Conservation (phyloP, 2,329 filamentous ascomycete species). For the Colletotrichum caudatum region DNA sequence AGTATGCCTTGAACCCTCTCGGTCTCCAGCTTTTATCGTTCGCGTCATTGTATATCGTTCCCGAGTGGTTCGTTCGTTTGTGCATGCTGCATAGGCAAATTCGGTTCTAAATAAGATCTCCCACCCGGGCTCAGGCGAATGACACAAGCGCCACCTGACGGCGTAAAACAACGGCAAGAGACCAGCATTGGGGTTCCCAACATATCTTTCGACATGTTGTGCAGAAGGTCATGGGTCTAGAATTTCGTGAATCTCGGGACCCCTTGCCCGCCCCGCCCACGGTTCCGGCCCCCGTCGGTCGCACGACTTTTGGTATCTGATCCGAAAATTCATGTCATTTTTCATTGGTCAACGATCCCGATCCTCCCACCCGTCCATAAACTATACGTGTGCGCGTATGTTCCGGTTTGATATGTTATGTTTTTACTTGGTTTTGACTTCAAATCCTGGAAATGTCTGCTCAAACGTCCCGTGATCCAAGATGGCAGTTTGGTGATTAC, state of each 20-base stretch:
- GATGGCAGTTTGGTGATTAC: neutral
- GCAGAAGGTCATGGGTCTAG: neutral
- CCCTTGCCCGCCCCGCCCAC: neutral
- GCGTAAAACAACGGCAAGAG: neutral
- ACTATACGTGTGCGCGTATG: no score
- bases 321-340: neutral
- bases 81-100: constrained; percentile 1
- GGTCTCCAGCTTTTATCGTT: neutral
- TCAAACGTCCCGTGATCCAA: neutral
- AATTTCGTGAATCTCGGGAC: neutral
- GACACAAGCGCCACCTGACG: no score
- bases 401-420: no score
- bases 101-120: constrained; percentile 4
- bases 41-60: constrained; percentile 22
- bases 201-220: neutral
- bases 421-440: no score
- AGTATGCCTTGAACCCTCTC: no score
- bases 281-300: neutral
- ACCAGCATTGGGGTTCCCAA: constrained; percentile 7
- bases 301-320: constrained; percentile 3
- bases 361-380: neutral
- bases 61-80: constrained; percentile 15
- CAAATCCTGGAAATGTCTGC: neutral
- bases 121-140: no score
- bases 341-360: constrained; percentile 1